Percentiles rank a stretch among this genome's conserved stretches.
phyloP scores from a whole-genome alignment of 352 stramenopile genomes.

The Phytophthora citrophthora region DNA sequence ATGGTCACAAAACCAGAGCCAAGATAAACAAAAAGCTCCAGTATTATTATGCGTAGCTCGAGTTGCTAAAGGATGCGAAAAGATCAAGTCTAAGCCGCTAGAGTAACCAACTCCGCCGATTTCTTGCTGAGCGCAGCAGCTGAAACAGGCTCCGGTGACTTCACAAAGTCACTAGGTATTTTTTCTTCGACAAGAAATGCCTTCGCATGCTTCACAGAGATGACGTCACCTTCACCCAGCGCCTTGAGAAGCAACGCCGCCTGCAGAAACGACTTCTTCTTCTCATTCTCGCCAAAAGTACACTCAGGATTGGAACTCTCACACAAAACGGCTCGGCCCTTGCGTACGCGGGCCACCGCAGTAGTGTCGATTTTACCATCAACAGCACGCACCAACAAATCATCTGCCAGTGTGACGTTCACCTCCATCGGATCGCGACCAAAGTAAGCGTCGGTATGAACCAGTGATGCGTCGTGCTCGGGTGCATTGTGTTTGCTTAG shows the following conservation, averaged over 20 bases:
- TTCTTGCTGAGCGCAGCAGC: conserved; percentile 20
- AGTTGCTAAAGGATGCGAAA: no score
- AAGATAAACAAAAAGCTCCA: no score
- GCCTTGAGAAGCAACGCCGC: conserved; percentile 38
- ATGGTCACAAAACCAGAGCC: no score
- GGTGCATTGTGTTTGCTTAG: conserved; percentile 41
- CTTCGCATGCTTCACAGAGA: conserved; percentile 28
- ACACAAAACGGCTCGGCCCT: conserved; percentile 25
- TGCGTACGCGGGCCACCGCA: conserved; percentile 29
- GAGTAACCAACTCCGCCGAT: conserved; percentile 17
- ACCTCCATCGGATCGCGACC: conserved; percentile 35
- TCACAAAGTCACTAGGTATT: conserved; percentile 36
- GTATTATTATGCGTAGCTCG: no score
- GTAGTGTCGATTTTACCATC: conserved; percentile 29
- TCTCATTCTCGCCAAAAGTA: conserved; percentile 27
- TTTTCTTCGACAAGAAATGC: conserved; percentile 47
- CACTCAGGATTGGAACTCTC: conserved; percentile 38
- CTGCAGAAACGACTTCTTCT: conserved; percentile 36
- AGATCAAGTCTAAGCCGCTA: conserved; percentile 3
- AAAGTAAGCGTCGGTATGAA: conserved; percentile 38
- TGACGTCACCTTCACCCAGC: conserved; percentile 25
- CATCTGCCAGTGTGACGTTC: conserved; percentile 30
- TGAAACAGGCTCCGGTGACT: conserved; percentile 18
- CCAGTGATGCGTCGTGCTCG: conserved; percentile 51
- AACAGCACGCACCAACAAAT: conserved; percentile 32